Base-by-base conservation (phyloP, 176 grass and related monocot species). In the Carex littledalei region DNA sequence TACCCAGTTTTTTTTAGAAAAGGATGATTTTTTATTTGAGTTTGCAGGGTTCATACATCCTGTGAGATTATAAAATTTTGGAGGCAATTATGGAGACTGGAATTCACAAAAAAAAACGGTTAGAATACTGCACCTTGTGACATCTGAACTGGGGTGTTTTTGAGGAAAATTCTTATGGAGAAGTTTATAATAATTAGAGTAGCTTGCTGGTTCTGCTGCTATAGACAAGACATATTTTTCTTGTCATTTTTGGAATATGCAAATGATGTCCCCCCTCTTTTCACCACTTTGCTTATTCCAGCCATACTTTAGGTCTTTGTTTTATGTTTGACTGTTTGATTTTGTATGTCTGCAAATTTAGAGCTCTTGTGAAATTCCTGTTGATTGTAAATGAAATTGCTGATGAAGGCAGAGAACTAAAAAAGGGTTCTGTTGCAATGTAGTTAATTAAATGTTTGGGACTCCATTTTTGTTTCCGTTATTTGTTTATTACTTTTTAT, bases 61-160 rank as follows among this genome's bases (percentile, higher is more conserved):
- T 56, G 47, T 55, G 74, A 76, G 74, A 78, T 54, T 78, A 52
- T 78, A 78, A 54, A 78, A 78, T 56, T 29, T 72, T 78, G 32
- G 74, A 55, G 49, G 74, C 50, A 78, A 56, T 56, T 78, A 26
- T 56, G 74, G 50, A 78, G 47, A 78, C 56, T 31, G 74, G 49
- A 56, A 78, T 78, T 34, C 74, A 56, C 50, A 24, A 31, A 54
- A 24, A 31, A 54, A 29, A 54, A 77, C 5, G 22, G 73, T 77
- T 77, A 54, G 73, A 54, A 77, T 53, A 77, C n/a, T 29, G n/a
- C 71, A 76, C 47, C 20, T 77, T 31, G 50, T 54, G 74, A 31
- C 74, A 78, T 52, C 20, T 78, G 74, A 78, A 78, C 22, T 77
- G 49, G 49, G 73, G 73, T 29, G 22, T 29, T 78, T 78, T 52